Base-by-base conservation (phyloP, 768 basidiomycete genomes). In the Royoungia palumana region DNA sequence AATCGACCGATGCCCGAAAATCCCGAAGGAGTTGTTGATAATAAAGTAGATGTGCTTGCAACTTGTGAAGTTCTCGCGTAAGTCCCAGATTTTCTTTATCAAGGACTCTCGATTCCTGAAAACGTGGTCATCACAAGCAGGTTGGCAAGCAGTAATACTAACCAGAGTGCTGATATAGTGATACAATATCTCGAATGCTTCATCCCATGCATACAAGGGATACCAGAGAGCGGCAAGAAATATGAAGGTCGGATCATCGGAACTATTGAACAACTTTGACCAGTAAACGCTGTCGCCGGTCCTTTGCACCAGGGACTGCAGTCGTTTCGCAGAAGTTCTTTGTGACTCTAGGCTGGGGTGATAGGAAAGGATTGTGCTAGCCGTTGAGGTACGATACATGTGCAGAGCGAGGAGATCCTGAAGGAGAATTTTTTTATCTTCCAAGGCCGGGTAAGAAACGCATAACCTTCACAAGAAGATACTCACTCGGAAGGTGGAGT, bases 171-270 rank as follows among this genome's bases (percentile, higher is more conserved):
- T 75, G 19, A 83, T 75, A 53, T 82, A 76, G 5, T 55, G 51
- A 56, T 79, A 79, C 30, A 83, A 49, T 7, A 66, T 61, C 51
- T 82, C 80, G 17, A 82, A 69, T 1, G 77, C 70, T 59, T 83
- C 80, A 46, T 83, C 82, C 80, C 82, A 83, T 5, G 78, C 75
- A 58, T 83, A 82, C 6, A 82, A 54, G 0, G 78, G 74, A 54
- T 81, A 80, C 82, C 82, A 83, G 21, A 83, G 64, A 25, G 75
- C 65, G 14, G 75, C 69, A 17, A 83, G 60, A 35, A 83, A 68
- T 20, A 81, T 57, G 47, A 83, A 79, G 0, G 80, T 83, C 2
- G 81, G 78, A 49, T 83, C 81, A 6, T 67, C 68, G 55, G 43
- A 58, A 21, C 34, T 51, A 0, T 19, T 0, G 19, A 59, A 69